Evolutionary conservation across 805 yeast genomes (phyloP), one percentile per base, ranked within the genome.

Genomic region (Monosporozyma aquatica): DNA sequence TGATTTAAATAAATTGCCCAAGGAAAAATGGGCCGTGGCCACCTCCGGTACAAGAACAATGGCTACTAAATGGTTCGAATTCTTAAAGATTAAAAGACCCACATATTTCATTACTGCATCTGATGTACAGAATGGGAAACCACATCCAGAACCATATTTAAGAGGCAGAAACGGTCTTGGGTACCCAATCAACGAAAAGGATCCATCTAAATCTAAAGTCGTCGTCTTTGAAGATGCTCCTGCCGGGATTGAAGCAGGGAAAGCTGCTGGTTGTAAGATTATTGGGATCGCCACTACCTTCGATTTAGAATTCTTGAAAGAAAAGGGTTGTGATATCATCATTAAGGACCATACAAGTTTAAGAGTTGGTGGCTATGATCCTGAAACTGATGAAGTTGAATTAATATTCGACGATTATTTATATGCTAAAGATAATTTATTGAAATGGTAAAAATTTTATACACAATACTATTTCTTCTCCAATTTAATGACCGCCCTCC

Each of bases 151-250:
- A 68, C 92, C 94, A 43, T 85, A 85, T 68, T 68, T 74, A 48
- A 59, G 67, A 54, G 86, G 85, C 44, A 63, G 68, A 52, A 54
- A 59, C 50, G 64, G 56, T 40, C 55, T 62, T 40, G 67, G 68
- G 18, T 65, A 44, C 53, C 66, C 66, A 47, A 50, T 61, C 43
- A 60, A 61, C 52, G 55, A 56, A 49, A 52, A 55, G 42, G 56
- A 62, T 47, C 68, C 66, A 40, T 54, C 64, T 14, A 48, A 57
- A 32, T 64, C 68, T 43, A 69, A 65, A 52, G 68, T 66, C 18
- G 80, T 83, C 30, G 87, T 82, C 34, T 84, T 85, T 58, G 95
- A 85, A 67, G 95, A 85, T 59, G 95, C 95, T 38, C 90, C 89
- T 43, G 89, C 92, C 38, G 95, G 95, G 58, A 76, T 84, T 49